A percentile compares a stretch with the other conserved stretches of the same genome.
phyloP scores from a whole-genome alignment of 192 early-diverging fungal genomes.

The Martensiomyces pterosporus region DNA sequence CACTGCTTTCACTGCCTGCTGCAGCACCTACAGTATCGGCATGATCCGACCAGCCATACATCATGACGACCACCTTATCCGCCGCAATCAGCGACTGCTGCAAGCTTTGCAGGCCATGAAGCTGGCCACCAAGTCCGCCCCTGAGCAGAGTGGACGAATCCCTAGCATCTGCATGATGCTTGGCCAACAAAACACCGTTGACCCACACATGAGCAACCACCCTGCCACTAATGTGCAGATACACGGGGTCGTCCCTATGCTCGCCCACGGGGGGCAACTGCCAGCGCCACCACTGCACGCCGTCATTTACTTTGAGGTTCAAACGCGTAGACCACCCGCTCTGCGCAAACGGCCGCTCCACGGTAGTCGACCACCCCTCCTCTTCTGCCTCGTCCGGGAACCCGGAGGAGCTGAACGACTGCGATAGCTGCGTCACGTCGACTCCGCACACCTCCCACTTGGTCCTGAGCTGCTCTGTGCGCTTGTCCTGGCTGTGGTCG shows the following conservation, averaged over 20 bases:
- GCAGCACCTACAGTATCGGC: slow-evolving; percentile 4
- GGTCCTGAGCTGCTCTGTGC: slow-evolving; percentile 46
- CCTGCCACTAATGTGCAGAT: slow-evolving; percentile 61
- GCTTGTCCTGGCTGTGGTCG: slow-evolving; percentile 35
- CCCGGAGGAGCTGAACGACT: slow-evolving; percentile 64
- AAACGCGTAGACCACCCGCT: slow-evolving; percentile 28
- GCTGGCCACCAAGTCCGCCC: slow-evolving; percentile 8
- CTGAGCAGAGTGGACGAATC: slow-evolving; percentile 18
- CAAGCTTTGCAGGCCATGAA: not conserved
- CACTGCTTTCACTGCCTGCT: not conserved
- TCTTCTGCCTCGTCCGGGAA: slow-evolving; percentile 64
- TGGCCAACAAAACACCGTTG: slow-evolving; percentile 62
- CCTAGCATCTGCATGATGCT: slow-evolving; percentile 60
- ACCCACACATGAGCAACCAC: slow-evolving; percentile 66
- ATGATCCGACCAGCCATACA: slow-evolving; percentile 46
- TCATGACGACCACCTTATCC: slow-evolving; percentile 29
- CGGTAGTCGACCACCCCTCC: slow-evolving; percentile 40
- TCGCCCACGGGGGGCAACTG: slow-evolving; percentile 5
- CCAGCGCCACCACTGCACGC: slow-evolving; percentile 50
- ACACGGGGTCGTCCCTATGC: slow-evolving; percentile 54
- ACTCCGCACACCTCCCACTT: slow-evolving; percentile 71
- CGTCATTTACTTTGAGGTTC: slow-evolving; percentile 22
- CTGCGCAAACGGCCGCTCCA: slow-evolving; percentile 26
- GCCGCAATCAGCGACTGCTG: not conserved
- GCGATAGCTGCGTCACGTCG: slow-evolving; percentile 57